Evolutionary conservation across 2,329 filamentous ascomycete genomes (phyloP).

Genomic region (Corniculantispora saksenae): DNA sequence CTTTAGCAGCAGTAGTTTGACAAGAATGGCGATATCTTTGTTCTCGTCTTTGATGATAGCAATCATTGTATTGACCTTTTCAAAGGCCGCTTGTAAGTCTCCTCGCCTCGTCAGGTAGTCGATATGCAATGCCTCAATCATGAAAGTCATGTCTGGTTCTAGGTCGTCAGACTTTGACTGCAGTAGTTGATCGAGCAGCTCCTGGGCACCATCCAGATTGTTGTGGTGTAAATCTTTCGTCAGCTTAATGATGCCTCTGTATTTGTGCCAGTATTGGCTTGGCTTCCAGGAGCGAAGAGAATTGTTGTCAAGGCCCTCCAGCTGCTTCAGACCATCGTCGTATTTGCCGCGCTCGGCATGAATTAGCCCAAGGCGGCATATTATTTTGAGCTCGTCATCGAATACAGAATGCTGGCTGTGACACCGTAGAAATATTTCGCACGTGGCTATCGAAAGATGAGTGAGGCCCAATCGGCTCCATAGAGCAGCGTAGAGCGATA

Average conservation of each 20-base stretch:
- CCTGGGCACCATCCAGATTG: constrained; percentile 52
- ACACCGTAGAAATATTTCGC: constrained; percentile 75
- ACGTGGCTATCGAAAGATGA: constrained; percentile 58
- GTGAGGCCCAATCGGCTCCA: constrained; percentile 73
- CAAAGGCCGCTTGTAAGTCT: constrained; percentile 49
- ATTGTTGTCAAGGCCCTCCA: constrained; percentile 55
- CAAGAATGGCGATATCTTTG: constrained; percentile 62
- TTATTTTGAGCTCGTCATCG: constrained; percentile 77
- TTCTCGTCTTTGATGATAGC: constrained; percentile 45
- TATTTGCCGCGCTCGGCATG: constrained; percentile 69
- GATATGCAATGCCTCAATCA: constrained; percentile 54
- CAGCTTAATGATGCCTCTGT: constrained; percentile 66
- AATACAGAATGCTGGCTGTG: constrained; percentile 61
- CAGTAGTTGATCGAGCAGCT: constrained; percentile 52
- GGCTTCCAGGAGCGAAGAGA: constrained; percentile 72
- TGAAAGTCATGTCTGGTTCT: constrained; percentile 53
- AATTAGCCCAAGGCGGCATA: constrained; percentile 64
- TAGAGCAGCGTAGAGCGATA: constrained; percentile 70
- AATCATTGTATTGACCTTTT: constrained; percentile 49
- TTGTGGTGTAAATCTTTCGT: constrained; percentile 61
- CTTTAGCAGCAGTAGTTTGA: constrained; percentile 73
- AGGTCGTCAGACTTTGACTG: constrained; percentile 53
- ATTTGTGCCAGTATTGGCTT: constrained; percentile 71
- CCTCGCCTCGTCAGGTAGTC: constrained; percentile 52
- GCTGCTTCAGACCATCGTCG: constrained; percentile 57